Base-by-base conservation (phyloP, 2,329 filamentous ascomycete genomes). In the Fusarium compactum region DNA sequence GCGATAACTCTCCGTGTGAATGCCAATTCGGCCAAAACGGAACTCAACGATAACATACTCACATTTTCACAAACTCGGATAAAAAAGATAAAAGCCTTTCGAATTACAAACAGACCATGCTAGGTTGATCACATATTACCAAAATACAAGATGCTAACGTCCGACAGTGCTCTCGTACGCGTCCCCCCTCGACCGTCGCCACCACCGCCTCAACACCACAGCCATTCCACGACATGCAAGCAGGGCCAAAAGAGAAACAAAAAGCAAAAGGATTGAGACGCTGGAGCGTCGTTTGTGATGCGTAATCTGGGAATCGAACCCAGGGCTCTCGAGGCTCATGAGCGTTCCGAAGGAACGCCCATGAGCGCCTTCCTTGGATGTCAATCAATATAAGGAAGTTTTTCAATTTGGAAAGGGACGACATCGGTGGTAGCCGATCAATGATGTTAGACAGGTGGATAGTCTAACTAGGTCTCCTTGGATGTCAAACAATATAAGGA, bases 231-330 rank as follows among this genome's bases (percentile, higher is more conserved):
- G 3, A 48, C 10, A 25, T 12, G 8, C 9, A 29, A 27, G 5
- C 11, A 25, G 40, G 2, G 4, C 24, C 45, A 59, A 53, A 53
- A 60, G 51, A 44, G 10, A 50, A 5, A 5, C 15, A 4, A 11
- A 5, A 1, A n/a, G n/a, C n/a, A n/a, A n/a, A n/a, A n/a, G 29
- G 2, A 16, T 18, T 5, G 0, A 1, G 3, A 2, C 53, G 11
- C 14, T 6, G 0, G 2, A 1, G 5, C 16, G 38, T 10, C 3
- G 3, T 1, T 20, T 0, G 0, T 14, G 0, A 9, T 70, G 67
- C 67, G 67, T 70, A 70, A 70, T 70, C 66, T 58, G 66, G 66
- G 67, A 69, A 69, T 69, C 67, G 61, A 69, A 69, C 65, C 65
- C 66, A 62, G 67, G 67, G 67, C 67, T 69, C 67, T 65, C 66